These are phyloP conservation scores for Rhizopogon roseolus DNA, from an alignment of 768 basidiomycete species.

Conservation along the genomic window DNA sequence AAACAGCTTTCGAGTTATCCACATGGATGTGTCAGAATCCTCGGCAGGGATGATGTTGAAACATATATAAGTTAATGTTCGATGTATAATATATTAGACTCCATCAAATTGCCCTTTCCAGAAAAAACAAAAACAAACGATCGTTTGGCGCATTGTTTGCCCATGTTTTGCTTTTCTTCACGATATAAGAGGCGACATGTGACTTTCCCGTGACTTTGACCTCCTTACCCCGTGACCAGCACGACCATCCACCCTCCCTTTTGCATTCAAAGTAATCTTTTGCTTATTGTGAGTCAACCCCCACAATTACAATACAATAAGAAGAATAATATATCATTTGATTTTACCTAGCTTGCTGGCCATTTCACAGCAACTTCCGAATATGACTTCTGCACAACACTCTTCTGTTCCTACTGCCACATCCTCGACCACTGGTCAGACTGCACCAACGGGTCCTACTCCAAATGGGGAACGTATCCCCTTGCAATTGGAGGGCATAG, in stretches of 20 bases:
- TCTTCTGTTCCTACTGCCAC: conserved; percentile 3
- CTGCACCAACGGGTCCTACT: conserved; percentile 6
- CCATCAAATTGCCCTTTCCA: too few species aligned
- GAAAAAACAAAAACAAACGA: background rate
- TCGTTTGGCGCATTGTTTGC: conserved; percentile 20
- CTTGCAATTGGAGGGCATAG: conserved; percentile 24
- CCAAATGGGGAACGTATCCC: conserved; percentile 5
- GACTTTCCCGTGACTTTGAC: conserved; percentile 38
- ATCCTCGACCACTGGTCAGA: conserved; percentile 11
- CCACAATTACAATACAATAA: too few species aligned
- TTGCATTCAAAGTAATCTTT: too few species aligned
- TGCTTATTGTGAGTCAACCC: background rate
- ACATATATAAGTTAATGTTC: too few species aligned
- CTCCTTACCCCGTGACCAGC: conserved; percentile 39
- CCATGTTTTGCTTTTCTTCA: conserved; percentile 22
- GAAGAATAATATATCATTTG: background rate
- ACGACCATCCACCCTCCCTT: conserved; percentile 6
- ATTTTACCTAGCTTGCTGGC: background rate
- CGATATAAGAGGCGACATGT: conserved; percentile 35
- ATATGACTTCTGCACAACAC: background rate
- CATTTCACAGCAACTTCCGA: background rate
- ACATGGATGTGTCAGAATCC: background rate
- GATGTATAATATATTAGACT: too few species aligned
- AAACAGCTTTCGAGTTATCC: too few species aligned
- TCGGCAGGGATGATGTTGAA: too few species aligned